These are phyloP conservation scores for Fraxinus latifolia DNA, from an alignment of 305 asterid genomes.

Conservation along the genomic window DNA sequence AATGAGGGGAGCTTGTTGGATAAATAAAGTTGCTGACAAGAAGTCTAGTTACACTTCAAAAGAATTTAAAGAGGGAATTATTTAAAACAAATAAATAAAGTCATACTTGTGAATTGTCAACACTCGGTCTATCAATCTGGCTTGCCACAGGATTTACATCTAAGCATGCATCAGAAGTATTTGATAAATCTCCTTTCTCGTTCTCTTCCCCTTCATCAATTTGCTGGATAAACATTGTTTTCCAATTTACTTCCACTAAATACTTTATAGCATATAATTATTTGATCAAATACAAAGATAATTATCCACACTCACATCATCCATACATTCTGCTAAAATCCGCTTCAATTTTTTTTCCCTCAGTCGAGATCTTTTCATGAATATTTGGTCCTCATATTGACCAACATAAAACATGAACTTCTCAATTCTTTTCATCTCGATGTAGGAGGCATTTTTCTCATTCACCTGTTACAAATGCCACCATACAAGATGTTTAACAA, in stretches of 20 bases:
- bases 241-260: background rate
- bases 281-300: background rate
- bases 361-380: slow-evolving; percentile 41
- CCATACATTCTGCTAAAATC: slow-evolving; percentile 19
- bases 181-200: slow-evolving; percentile 13
- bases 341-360: slow-evolving; percentile 28
- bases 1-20: background rate
- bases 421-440: slow-evolving; percentile 47
- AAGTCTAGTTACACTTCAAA: background rate
- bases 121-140: background rate
- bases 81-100: background rate
- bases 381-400: slow-evolving; percentile 48
- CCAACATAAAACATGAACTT: slow-evolving; percentile 45
- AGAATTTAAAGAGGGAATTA: background rate
- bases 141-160: background rate
- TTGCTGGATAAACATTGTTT: slow-evolving; percentile 25
- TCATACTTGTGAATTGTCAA: slow-evolving; percentile 17
- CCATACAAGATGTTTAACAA: background rate
- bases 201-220: slow-evolving; percentile 22
- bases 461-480: slow-evolving; percentile 32
- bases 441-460: slow-evolving; percentile 30
- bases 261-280: background rate
- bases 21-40: background rate
- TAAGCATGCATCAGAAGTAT: background rate
- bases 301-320: slow-evolving; percentile 26